Conservation (phyloP, 495 filamentous ascomycete species). For the Aspergillus funiculosus region DNA sequence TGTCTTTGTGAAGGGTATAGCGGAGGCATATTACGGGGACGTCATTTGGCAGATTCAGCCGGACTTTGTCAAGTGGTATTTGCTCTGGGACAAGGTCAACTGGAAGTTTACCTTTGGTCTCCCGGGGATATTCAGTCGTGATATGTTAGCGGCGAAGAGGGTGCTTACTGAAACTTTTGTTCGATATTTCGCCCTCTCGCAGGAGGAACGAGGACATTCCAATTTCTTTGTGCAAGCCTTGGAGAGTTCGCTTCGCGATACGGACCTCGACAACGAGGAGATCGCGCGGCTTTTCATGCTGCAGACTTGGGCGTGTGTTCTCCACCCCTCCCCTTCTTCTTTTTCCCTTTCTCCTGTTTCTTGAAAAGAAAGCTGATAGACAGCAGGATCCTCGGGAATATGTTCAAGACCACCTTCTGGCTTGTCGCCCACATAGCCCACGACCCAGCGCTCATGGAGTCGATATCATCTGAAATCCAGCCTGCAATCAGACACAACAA, state of each 20-base stretch:
- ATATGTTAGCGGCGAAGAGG: constrained; percentile 11
- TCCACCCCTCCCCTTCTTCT: background rate
- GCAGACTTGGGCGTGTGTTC: constrained; percentile 21
- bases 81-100: constrained; percentile 21
- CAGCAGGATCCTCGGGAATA: constrained; percentile 17
- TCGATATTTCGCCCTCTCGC: constrained; percentile 16
- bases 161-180: constrained; percentile 11
- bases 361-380: background rate
- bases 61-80: constrained; percentile 14
- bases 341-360: no score
- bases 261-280: constrained; percentile 16
- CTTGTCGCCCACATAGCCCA: constrained; percentile 11
- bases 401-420: constrained; percentile 26
- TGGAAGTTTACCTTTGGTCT: constrained; percentile 24
- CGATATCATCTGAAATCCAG: constrained; percentile 16
- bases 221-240: constrained; percentile 1
- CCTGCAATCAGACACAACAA: constrained; percentile 7
- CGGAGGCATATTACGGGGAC: constrained; percentile 23
- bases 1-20: constrained; percentile 18
- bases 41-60: constrained; percentile 20
- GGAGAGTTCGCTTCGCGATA: constrained; percentile 1
- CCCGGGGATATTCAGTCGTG: constrained; percentile 8
- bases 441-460: constrained; percentile 9
- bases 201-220: constrained; percentile 7
- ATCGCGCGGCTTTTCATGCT: constrained; percentile 17